Conservation (phyloP, 176 grass and related monocot genomes). For the Dactylis glomerata region DNA sequence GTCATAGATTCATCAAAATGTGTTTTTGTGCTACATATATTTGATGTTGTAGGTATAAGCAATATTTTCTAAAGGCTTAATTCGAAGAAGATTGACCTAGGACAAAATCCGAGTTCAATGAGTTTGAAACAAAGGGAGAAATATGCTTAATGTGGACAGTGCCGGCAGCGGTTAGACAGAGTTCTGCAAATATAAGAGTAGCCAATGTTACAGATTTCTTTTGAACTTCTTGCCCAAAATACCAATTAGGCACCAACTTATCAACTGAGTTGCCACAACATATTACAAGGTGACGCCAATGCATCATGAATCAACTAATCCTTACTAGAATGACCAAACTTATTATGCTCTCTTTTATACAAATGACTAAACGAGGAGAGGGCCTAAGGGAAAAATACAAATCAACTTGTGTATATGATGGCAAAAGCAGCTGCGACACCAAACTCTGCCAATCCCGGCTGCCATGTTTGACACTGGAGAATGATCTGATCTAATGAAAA, state of each 20-base stretch:
- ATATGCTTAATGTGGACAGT: neutral
- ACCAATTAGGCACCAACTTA: neutral
- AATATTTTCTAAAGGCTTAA: neutral
- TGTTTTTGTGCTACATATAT: neutral
- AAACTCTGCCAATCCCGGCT: conserved; percentile 12
- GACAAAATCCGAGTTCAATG: neutral
- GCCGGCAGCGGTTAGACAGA: too few species aligned
- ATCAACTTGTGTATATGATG: conserved; percentile 3
- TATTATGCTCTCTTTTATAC: conserved; percentile 21
- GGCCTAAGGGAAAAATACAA: neutral
- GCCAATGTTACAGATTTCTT: neutral
- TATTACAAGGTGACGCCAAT: conserved; percentile 1
- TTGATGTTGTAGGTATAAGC: neutral
- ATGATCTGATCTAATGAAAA: conserved; percentile 21
- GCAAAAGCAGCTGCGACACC: neutral
- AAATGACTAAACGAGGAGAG: conserved; percentile 6
- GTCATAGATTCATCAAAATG: too few species aligned
- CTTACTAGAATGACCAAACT: conserved; percentile 8
- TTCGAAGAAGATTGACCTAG: neutral
- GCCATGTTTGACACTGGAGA: conserved; percentile 22
- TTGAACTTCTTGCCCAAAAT: neutral
- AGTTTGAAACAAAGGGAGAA: neutral
- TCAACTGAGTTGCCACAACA: neutral
- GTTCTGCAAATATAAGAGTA: neutral
- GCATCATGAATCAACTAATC: conserved; percentile 24